Percentiles rank a stretch among this genome's conserved stretches.
phyloP scores from a whole-genome alignment of 2,329 filamentous ascomycete species.

The Fusarium pseudograminearum region DNA sequence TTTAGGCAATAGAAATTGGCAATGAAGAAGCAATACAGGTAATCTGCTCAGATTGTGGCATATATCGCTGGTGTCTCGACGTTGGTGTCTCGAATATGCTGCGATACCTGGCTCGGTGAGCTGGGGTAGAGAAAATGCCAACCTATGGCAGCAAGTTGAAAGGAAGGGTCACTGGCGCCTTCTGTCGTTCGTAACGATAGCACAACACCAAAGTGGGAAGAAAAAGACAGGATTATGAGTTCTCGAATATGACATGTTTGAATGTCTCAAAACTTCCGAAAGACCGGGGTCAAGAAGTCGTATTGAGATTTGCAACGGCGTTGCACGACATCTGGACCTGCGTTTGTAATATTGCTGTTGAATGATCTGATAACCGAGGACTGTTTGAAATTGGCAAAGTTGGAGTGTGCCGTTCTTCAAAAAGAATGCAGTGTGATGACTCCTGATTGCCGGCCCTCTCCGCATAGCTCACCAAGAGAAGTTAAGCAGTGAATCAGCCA shows the following conservation, averaged over 20 bases:
- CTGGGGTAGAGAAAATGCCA: not conserved
- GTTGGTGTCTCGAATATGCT: not conserved
- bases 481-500: not conserved
- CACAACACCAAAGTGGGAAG: not conserved
- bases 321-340: slow-evolving; percentile 40
- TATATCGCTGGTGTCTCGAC: not conserved
- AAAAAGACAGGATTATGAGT: not conserved
- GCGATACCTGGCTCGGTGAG: not conserved
- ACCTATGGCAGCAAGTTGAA: not conserved
- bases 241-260: slow-evolving; percentile 12
- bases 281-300: slow-evolving; percentile 20
- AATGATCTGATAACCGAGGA: slow-evolving; percentile 32
- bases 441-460: not conserved
- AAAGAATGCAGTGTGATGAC: not conserved
- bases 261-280: slow-evolving; percentile 36
- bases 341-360: slow-evolving; percentile 19
- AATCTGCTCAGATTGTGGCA: not conserved
- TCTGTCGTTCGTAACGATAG: not conserved
- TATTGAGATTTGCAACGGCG: slow-evolving; percentile 28
- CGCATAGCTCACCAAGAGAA: not conserved
- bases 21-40: not conserved
- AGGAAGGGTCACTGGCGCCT: not conserved
- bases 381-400: slow-evolving; percentile 29
- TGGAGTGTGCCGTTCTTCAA: not conserved
- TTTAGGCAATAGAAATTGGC: not conserved